Base-by-base conservation (phyloP, 169 alveolate genomes). In the Plasmodium malariae region DNA sequence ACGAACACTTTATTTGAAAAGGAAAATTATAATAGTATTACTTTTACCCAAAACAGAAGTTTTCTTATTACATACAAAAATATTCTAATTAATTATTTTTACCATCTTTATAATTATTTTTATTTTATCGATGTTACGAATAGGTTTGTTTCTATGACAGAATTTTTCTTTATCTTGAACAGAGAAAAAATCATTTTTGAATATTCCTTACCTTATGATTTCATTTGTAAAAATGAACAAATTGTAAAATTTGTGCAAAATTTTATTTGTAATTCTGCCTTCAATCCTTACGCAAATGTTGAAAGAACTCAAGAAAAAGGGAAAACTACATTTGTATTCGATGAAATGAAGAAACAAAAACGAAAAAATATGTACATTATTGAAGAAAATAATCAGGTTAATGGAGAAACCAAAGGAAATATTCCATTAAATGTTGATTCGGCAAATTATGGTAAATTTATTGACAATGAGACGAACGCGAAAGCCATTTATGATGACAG, bases 41-140 rank as follows among this genome's bases (percentile, higher is more conserved):
- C 19, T 19, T 78, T 78, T 17, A 7, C 0, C 0, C 40, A 67
- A 3, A 24, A 28, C 1, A 17, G n/a, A 36, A 54, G 34, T 17
- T 78, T 78, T 68, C 34, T 78, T 1, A 60, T 36, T 12, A 7
- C 51, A 0, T 78, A 69, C 49, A 78, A 68, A 63, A 54, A 14
- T 1, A n/a, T 45, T 43, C 2, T 78, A 30, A 14, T 78, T 49
- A 19, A 62, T 32, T 78, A 62, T 48, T 19, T 78, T 14, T 78
- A 68, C 21, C 40, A 69, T 24, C n/a, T 78, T 37, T 78, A 36
- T 19, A 78, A 63, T 37, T 78, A 78, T 62, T 19, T 78, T 21
- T 78, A 62, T 17, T 63, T 78, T 36, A 48, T 78, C 5, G 72
- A 78, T 6, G 36, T 78, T 14, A 21, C 54, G 26, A 55, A 63